phyloP scores from a whole-genome alignment of 441 rosid genomes.

The Breynia disticha region DNA sequence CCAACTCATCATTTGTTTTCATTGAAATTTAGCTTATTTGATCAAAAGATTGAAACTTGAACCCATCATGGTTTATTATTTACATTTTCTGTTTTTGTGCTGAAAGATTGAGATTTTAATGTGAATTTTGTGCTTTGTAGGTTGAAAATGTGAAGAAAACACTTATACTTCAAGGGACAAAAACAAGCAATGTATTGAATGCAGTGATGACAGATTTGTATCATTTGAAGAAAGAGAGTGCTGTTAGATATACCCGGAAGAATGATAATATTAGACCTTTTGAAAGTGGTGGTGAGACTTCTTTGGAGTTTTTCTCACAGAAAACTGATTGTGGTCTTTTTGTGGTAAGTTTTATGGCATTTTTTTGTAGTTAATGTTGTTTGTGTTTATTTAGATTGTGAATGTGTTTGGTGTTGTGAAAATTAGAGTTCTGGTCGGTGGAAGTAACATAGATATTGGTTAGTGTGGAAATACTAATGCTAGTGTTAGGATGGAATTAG shows the following conservation, averaged over 20 bases:
- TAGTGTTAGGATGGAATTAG: too few relatives aligned
- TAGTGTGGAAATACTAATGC: too few relatives aligned
- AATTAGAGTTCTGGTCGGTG: too few relatives aligned
- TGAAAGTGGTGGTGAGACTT: slow-evolving; percentile 86
- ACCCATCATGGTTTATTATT: too few relatives aligned
- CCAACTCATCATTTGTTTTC: too few relatives aligned
- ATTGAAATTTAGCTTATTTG: too few relatives aligned
- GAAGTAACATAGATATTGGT: too few relatives aligned
- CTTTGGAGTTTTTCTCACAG: slow-evolving; percentile 80
- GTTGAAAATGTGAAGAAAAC: slow-evolving; percentile 92
- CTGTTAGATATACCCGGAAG: slow-evolving; percentile 71
- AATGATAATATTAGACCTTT: slow-evolving; percentile 88
- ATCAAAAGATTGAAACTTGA: too few relatives aligned
- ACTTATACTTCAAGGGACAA: slow-evolving; percentile 78
- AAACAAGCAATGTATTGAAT: slow-evolving; percentile 61
- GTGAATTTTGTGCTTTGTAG: slow-evolving; percentile 22
- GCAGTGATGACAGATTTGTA: slow-evolving; percentile 53
- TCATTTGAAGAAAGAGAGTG: slow-evolving; percentile 65
- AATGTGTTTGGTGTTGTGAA: too few relatives aligned
- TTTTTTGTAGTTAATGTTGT: too few relatives aligned
- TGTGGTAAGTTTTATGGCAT: slow-evolving; percentile 40
- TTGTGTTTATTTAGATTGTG: too few relatives aligned
- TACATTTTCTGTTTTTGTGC: not conserved
- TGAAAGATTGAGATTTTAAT: not conserved
- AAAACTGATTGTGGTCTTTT: slow-evolving; percentile 91